Conservation (phyloP, 2,329 filamentous ascomycete species). For the Juglanconis juglandina region DNA sequence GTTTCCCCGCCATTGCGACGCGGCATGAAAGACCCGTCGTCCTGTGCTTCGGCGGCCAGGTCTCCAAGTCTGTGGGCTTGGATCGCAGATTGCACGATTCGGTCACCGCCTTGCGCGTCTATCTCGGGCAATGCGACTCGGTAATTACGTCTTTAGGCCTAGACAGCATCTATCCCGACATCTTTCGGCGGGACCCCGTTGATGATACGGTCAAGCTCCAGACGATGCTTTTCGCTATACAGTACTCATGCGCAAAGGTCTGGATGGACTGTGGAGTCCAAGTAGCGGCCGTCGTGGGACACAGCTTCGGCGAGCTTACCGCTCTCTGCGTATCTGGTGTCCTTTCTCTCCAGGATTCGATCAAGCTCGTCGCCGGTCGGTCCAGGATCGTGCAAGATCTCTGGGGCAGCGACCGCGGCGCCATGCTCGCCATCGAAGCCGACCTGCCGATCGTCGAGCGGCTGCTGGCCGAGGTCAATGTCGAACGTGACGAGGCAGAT, state of each 20-base stretch:
- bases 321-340: slow-evolving; percentile 34
- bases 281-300: slow-evolving; percentile 31
- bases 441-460: not conserved
- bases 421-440: slow-evolving; percentile 35
- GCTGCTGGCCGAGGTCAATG: not conserved
- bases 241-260: slow-evolving; percentile 32
- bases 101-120: slow-evolving; percentile 20
- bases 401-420: slow-evolving; percentile 34
- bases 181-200: slow-evolving; percentile 28
- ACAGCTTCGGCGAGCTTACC: slow-evolving; percentile 41
- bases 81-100: slow-evolving; percentile 27
- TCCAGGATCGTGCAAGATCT: slow-evolving; percentile 28
- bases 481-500: not conserved
- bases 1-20: slow-evolving; percentile 20
- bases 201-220: slow-evolving; percentile 33
- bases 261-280: slow-evolving; percentile 36
- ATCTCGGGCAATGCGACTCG: slow-evolving; percentile 25
- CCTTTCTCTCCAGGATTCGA: slow-evolving; percentile 27
- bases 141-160: slow-evolving; percentile 17
- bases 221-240: slow-evolving; percentile 35
- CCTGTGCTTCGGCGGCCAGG: slow-evolving; percentile 21
- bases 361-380: slow-evolving; percentile 28
- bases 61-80: slow-evolving; percentile 30
- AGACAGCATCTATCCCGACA: slow-evolving; percentile 27
- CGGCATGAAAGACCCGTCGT: not conserved